Conservation (phyloP, 202 grass and related monocot genomes). For the Panicum virgatum region DNA sequence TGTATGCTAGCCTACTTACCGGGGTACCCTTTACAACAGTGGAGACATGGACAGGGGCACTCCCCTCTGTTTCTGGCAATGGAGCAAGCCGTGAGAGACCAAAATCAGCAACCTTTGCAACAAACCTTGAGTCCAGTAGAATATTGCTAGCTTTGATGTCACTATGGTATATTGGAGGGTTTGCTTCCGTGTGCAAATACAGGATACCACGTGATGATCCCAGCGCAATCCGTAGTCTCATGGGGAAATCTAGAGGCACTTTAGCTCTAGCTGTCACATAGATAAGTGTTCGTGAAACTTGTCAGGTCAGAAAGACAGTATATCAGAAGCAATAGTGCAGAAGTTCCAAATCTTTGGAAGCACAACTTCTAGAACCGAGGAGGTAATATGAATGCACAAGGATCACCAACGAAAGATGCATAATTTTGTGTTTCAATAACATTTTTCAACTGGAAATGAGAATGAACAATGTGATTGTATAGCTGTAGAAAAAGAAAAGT, state of each 20-base stretch:
- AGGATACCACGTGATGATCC: constrained; percentile 80
- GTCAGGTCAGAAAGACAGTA: constrained; percentile 8
- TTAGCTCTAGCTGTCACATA: constrained; percentile 56
- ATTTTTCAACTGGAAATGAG: constrained; percentile 7
- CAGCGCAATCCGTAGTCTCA: constrained; percentile 79
- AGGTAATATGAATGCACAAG: neutral
- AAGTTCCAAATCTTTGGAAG: neutral
- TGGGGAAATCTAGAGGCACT: constrained; percentile 71
- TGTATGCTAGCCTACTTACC: constrained; percentile 50
- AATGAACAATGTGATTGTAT: neutral
- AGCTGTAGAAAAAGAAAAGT: neutral
- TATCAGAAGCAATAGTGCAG: neutral
- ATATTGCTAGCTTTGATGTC: constrained; percentile 98
- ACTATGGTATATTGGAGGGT: constrained; percentile 93
- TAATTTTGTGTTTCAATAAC: neutral
- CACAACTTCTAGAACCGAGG: neutral
- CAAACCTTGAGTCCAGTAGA: constrained; percentile 76
- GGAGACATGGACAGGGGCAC: constrained; percentile 72
- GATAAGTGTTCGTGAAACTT: constrained; percentile 16
- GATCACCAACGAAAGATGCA: neutral
- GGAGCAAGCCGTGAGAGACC: constrained; percentile 89
- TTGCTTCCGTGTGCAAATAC: constrained; percentile 91
- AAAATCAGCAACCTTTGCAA: constrained; percentile 96
- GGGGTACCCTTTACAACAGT: constrained; percentile 96
- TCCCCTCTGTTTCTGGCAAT: constrained; percentile 63